Evolutionary conservation across 2,329 filamentous ascomycete species (phyloP), one percentile per base, ranked within the genome.

Genomic region (Calonectria montana): DNA sequence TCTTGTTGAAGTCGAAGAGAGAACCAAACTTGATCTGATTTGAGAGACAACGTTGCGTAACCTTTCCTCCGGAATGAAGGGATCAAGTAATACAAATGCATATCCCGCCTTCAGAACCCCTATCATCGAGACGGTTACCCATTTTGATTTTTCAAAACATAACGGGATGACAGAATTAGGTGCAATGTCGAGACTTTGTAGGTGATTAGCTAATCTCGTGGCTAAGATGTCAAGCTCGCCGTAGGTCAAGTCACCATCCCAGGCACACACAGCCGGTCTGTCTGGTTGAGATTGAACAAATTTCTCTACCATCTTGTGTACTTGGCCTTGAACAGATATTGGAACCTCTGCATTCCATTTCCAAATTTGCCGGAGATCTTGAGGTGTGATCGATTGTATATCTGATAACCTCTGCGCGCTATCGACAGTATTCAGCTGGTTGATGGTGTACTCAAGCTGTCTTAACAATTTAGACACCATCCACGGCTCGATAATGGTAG

Each of bases 301-400:
- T 6, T 67, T 62, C 16, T 45, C 27, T 23, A 75, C 53, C 12
- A 73, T n/a, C n/a, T 72, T 67, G 23, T 78, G 76, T 4, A 76
- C 68, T 35, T 73, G 74, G 4, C 64, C 35, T 12, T 78, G 68
- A 8, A 75, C 69, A 0, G 69, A 45, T 2, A 29, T 18, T 1
- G 78, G 75, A 4, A 76, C 69, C 1, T 35, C 41, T 39, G 18
- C 18, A 31, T 61, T 72, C 64, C 63, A 74, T 12, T 47, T 27
- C 67, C 76, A 78, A 4, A 77, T 53, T 31, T 76, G 65, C 21
- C 65, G 25, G 16, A 78, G 53, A 18, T 78, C 76, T n/a, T 72
- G 67, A 2, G 71, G 65, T 13, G 72, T 74, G 3, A 75, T 35
- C 2, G 67, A 29, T 9, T 73, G 47, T 12, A 78, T 59, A 9